Conservation (phyloP, 345 rosid genomes). For the Linum tenue region DNA sequence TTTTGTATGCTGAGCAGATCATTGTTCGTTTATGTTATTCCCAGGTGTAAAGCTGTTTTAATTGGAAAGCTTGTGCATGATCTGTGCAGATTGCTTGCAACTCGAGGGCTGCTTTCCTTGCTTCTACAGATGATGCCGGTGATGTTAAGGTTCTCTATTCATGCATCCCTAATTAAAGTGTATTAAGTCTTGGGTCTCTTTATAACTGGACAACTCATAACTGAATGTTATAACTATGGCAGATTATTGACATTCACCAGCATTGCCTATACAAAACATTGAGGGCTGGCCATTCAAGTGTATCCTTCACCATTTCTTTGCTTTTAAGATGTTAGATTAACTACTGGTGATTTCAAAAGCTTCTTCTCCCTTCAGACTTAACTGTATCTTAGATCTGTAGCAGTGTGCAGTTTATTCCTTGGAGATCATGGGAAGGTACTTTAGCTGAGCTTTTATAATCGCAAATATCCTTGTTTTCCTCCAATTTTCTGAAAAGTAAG, state of each 20-base stretch:
- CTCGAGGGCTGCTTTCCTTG: slow-evolving; percentile 64
- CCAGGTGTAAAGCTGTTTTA: neutral
- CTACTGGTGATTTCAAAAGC: neutral
- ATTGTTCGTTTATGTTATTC: neutral
- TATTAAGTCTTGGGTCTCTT: neutral
- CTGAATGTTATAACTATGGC: slow-evolving; percentile 18
- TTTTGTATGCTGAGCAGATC: neutral
- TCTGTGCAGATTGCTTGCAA: slow-evolving; percentile 55
- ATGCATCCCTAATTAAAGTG: neutral
- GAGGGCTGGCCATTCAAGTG: slow-evolving; percentile 81
- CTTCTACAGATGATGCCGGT: slow-evolving; percentile 77
- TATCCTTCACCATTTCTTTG: slow-evolving; percentile 38
- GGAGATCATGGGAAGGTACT: slow-evolving; percentile 97
- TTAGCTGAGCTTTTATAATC: slow-evolving; percentile 3
- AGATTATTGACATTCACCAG: slow-evolving; percentile 74
- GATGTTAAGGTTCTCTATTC: slow-evolving; percentile 57
- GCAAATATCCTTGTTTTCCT: neutral
- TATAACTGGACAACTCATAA: slow-evolving; percentile 4
- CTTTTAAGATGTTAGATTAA: slow-evolving; percentile 3
- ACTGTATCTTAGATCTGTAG: slow-evolving; percentile 60
- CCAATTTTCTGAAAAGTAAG: neutral
- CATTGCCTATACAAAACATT: slow-evolving; percentile 66
- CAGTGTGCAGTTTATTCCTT: slow-evolving; percentile 81
- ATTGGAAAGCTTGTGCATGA: neutral
- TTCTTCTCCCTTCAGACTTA: slow-evolving; percentile 19